Base-by-base conservation (phyloP, 2,329 filamentous ascomycete genomes). In the Passalora sequoiae region DNA sequence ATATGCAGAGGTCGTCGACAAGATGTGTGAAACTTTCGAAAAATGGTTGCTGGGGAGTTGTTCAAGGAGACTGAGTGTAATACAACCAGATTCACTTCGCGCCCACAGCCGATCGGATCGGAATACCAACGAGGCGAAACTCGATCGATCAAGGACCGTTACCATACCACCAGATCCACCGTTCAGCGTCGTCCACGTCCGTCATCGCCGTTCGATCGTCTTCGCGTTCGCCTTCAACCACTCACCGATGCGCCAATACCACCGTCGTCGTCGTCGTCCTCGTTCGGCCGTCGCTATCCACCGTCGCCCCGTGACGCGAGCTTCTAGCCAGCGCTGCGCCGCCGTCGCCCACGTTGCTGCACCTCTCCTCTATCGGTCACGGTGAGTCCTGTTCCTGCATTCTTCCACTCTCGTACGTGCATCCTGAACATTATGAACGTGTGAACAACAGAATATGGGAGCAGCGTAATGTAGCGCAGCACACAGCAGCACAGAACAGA, bases 1-100 rank as follows among this genome's bases (percentile, higher is more conserved):
- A n/a, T n/a, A 17, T 17, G 33, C 17, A 3, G 7, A 12, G 17
- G 17, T 7, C 24, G 6, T 7, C 12, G 24, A 27, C 6, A 12
- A 27, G 12, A 27, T 12, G 12, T 12, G 7, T 9, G 16, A 17
- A 37, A 37, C 33, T 12, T 13, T 24, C 4, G 15, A 37, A 37
- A 27, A 12, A 27, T 7, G 24, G 6, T 27, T 7, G 6, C 24
- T 27, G 24, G 12, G 24, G 24, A 27, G 24, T 27, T 27, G 24
- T 27, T 27, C 6, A 35, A 15, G 15, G 31, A 19, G n/a, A 35
- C 31, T 35, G 31, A 35, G 31, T 35, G 31, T 35, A 35, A 35
- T 35, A 35, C 19, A 35, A 12, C 16, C 15, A 32, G 29, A 35
- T 35, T 19, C 12, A 6, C 6, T 12, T 27, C 12, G 24, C 24